phyloP scores from a whole-genome alignment of 108 stramenopile genomes.

The Tribonema minus region DNA sequence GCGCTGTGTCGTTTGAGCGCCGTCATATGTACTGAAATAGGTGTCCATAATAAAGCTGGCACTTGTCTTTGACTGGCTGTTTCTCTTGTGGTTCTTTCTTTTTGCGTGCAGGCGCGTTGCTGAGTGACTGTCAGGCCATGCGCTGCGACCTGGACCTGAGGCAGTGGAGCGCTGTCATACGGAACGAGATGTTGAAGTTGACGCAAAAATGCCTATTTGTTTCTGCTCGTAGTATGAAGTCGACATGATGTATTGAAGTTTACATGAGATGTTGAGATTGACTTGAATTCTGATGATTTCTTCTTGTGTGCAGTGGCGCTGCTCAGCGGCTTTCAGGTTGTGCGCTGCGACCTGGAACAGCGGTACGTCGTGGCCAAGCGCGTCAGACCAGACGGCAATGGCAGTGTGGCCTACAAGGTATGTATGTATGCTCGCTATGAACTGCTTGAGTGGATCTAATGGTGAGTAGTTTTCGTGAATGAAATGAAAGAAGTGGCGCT shows the following conservation, averaged over 20 bases:
- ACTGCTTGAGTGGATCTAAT: too few species aligned
- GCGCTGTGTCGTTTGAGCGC: too few species aligned
- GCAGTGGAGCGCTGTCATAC: neutral
- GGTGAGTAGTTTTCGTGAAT: too few species aligned
- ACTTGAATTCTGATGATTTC: neutral
- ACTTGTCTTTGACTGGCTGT: too few species aligned
- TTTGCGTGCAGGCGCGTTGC: too few species aligned
- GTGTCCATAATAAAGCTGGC: too few species aligned
- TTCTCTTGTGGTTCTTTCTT: too few species aligned
- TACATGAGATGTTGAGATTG: neutral
- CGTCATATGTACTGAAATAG: too few species aligned
- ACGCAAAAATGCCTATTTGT: neutral
- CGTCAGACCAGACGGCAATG: conserved; percentile 2
- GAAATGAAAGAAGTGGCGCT: too few species aligned
- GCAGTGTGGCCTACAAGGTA: too few species aligned
- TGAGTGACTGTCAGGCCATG: too few species aligned
- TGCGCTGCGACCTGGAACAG: conserved; percentile 7
- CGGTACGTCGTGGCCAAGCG: conserved; percentile 13
- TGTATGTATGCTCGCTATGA: too few species aligned
- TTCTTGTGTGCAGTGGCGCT: conserved; percentile 3
- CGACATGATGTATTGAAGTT: neutral
- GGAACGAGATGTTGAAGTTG: neutral
- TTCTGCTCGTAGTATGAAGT: neutral
- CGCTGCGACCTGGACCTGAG: neutral
- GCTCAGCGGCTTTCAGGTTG: conserved; percentile 13